Evolutionary conservation across 1,284 basidiomycete species (phyloP).

Genomic region (Anthracocystis setariae): DNA sequence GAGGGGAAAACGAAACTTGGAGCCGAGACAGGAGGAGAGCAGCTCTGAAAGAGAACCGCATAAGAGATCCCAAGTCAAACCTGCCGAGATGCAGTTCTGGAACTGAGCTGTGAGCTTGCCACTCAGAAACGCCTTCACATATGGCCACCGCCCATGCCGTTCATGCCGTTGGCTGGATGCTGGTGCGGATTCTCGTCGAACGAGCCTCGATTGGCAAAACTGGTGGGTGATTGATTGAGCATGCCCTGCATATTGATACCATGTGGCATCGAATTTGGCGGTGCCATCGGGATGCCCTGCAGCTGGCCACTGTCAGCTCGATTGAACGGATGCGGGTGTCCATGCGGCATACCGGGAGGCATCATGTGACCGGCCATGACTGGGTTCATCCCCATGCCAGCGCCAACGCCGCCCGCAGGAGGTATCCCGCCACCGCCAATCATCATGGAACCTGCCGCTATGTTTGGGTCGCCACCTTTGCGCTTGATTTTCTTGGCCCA

Average conservation of each 20-base stretch:
- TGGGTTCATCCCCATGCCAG: slow-evolving; percentile 21
- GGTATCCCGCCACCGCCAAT: slow-evolving; percentile 21
- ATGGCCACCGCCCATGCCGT: slow-evolving; percentile 31
- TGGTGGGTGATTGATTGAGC: slow-evolving; percentile 32
- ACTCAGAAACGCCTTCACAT: slow-evolving; percentile 11
- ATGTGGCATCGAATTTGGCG: slow-evolving; percentile 29
- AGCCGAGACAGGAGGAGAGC: not conserved
- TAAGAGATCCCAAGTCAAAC: too few relatives aligned
- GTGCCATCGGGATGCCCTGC: slow-evolving; percentile 36
- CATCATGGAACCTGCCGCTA: slow-evolving; percentile 35
- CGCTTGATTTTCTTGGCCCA: slow-evolving; percentile 66
- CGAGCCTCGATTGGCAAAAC: slow-evolving; percentile 29
- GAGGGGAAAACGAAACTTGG: not conserved
- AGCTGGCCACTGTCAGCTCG: slow-evolving; percentile 37
- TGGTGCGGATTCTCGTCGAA: slow-evolving; percentile 35
- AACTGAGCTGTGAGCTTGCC: too few relatives aligned
- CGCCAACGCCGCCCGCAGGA: slow-evolving; percentile 15
- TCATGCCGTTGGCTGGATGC: slow-evolving; percentile 24
- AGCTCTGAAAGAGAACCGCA: not conserved
- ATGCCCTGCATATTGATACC: slow-evolving; percentile 35
- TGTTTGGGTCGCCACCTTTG: slow-evolving; percentile 56
- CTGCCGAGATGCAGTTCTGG: not conserved
- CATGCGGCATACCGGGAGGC: slow-evolving; percentile 25
- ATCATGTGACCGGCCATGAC: slow-evolving; percentile 34
- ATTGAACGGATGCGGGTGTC: slow-evolving; percentile 42